Base-by-base conservation (phyloP, 2,329 filamentous ascomycete species). In the Alternaria ventricosa region DNA sequence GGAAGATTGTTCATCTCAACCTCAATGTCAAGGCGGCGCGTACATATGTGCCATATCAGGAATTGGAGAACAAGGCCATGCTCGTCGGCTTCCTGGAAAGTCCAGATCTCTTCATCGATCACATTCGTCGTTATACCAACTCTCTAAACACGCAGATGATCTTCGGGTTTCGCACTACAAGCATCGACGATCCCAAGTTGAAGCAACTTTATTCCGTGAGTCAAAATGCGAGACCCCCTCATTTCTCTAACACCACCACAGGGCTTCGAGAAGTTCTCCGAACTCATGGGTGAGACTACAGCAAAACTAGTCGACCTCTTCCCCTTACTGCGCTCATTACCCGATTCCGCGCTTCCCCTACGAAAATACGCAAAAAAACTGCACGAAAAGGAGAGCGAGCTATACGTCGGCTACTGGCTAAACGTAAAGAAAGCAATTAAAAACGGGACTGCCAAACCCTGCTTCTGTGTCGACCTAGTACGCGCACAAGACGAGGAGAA, bases 31-130 rank as follows among this genome's bases (percentile, higher is more conserved):
- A 61, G 18, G 71, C 50, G 1, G 60, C 70, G 3, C 60, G 46
- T 5, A 60, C 69, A 23, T 75, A 75, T 33, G 58, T 87, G 0
- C 83, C 85, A 0, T 87, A 87, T 65, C 86, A 88, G 66, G 81
- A 84, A 51, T 78, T 88, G 3, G 86, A 88, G 71, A 86, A 84
- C 72, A 86, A 84, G 68, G 82, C 84, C 54, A 85, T 88, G 85
- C 75, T 87, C 20, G 64, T 78, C 47, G 83, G 84, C 7, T 73
- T 88, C 18, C 67, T 87, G 4, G 79, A 83, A 0, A 63, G 74
- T 7, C 85, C 85, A 0, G 66, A 81, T 1, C 61, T 78, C 2
- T 84, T 84, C 47, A 57, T 81, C 5, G 71, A 83, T 11, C 82
- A 85, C 54, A 78, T 86, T 18, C 77, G 83, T 11, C 79, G 84